Evolutionary conservation across 2,329 filamentous ascomycete genomes (phyloP).

Genomic region (Fusarium neocosmosporiellum): DNA sequence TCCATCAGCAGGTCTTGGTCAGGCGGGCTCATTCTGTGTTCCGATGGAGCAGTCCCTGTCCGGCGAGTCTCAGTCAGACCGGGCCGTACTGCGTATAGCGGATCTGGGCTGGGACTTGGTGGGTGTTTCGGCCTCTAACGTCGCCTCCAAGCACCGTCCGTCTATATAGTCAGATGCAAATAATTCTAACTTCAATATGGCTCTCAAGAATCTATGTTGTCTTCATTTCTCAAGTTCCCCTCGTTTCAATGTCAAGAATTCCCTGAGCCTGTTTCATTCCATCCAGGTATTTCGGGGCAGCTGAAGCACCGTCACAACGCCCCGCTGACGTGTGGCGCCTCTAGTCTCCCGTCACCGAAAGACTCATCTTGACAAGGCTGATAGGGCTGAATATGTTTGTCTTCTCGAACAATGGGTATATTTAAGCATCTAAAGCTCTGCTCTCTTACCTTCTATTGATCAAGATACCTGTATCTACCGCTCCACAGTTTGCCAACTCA

Average conservation of each 20-base stretch:
- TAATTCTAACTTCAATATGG: neutral
- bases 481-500: too few relatives aligned
- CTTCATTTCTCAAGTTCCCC: neutral
- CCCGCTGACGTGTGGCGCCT: neutral
- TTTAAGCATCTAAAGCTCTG: neutral
- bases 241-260: neutral
- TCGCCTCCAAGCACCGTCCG: slow-evolving; percentile 1
- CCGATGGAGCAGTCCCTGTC: neutral
- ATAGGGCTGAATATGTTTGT: neutral
- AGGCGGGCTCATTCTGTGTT: slow-evolving; percentile 19
- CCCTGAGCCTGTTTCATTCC: neutral
- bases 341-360: slow-evolving; percentile 20
- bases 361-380: slow-evolving; percentile 19
- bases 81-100: slow-evolving; percentile 2
- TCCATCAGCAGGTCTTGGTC: slow-evolving; percentile 11
- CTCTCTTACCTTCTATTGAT: neutral
- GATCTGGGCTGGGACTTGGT: slow-evolving; percentile 1
- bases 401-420: neutral
- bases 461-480: neutral
- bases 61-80: neutral
- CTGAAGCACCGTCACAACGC: neutral
- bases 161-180: neutral
- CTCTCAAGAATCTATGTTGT: neutral
- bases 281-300: neutral
- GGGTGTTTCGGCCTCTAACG: slow-evolving; percentile 12